These are phyloP conservation scores for Penicillium daleae DNA, from an alignment of 495 filamentous ascomycete species.

Conservation along the genomic window DNA sequence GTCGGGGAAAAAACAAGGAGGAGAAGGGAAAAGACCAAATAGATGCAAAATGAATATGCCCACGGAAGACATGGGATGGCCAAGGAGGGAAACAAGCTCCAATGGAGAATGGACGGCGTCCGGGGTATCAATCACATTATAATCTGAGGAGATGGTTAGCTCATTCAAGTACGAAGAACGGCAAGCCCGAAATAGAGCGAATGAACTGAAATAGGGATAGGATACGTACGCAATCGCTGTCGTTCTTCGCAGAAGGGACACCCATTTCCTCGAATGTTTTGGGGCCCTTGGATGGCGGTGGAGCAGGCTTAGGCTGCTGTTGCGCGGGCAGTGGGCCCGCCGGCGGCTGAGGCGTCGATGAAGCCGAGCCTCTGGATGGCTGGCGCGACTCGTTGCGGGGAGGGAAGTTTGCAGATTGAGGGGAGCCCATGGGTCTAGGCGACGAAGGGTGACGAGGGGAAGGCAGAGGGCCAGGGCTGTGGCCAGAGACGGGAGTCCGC, in stretches of 20 bases:
- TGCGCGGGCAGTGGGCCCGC: slow-evolving; percentile 30
- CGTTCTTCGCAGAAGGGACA: slow-evolving; percentile 76
- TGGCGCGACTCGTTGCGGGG: slow-evolving; percentile 41
- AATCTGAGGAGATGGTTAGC: slow-evolving; percentile 49
- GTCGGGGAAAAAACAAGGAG: no score
- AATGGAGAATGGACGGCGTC: slow-evolving; percentile 2
- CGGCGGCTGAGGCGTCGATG: slow-evolving; percentile 39
- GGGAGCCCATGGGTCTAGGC: slow-evolving; percentile 37
- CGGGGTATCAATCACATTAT: slow-evolving; percentile 68
- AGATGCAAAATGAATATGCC: slow-evolving; percentile 21
- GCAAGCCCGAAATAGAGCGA: neutral
- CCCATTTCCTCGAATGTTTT: slow-evolving; percentile 99
- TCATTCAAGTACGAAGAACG: neutral
- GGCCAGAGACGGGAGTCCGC: slow-evolving; percentile 38
- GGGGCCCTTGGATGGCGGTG: slow-evolving; percentile 75
- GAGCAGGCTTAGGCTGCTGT: slow-evolving; percentile 37
- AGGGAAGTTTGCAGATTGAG: slow-evolving; percentile 36
- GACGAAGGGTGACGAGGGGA: slow-evolving; percentile 35
- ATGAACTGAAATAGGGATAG: slow-evolving; percentile 22
- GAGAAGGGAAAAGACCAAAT: neutral
- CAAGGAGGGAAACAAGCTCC: slow-evolving; percentile 2
- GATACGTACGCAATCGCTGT: slow-evolving; percentile 85
- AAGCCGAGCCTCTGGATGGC: slow-evolving; percentile 33
- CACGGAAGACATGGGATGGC: slow-evolving; percentile 8
- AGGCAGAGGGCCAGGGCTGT: slow-evolving; percentile 21